Conservation (phyloP, 306 rosid species). For the Astragalus membranaceus region DNA sequence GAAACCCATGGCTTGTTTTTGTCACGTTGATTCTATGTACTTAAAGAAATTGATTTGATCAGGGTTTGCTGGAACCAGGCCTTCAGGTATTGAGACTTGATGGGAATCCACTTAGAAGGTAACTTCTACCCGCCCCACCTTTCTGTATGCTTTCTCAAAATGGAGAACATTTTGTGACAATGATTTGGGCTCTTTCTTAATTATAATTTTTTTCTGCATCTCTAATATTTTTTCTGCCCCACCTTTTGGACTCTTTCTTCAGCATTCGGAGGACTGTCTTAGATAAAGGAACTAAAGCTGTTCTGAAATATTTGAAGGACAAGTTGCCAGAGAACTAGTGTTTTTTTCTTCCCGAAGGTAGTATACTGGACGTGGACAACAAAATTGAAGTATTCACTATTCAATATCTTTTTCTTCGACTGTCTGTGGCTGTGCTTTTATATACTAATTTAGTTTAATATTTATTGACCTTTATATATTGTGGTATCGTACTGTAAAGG, state of each 20-base stretch:
- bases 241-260: slow-evolving; percentile 9
- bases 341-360: not conserved
- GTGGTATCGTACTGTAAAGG: too few relatives aligned
- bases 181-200: not conserved
- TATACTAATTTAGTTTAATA: too few relatives aligned
- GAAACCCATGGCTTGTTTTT: not conserved
- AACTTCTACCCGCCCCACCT: not conserved
- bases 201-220: not conserved
- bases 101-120: slow-evolving; percentile 98
- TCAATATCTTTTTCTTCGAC: too few relatives aligned
- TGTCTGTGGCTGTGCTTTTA: not conserved
- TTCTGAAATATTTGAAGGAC: slow-evolving; percentile 73
- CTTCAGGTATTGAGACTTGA: slow-evolving; percentile 73
- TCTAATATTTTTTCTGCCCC: not conserved
- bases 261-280: slow-evolving; percentile 85
- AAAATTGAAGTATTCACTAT: not conserved
- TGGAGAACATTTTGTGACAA: not conserved
- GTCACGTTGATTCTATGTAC: slow-evolving; percentile 3
- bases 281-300: slow-evolving; percentile 83
- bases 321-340: slow-evolving; percentile 47
- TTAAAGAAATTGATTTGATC: slow-evolving; percentile 24
- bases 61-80: slow-evolving; percentile 87
- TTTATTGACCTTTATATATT: too few relatives aligned
- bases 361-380: not conserved
- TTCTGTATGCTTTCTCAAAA: not conserved